Evolutionary conservation across 1,139 yeast species (phyloP).

Genomic region (Yamadazyma friedrichii): DNA sequence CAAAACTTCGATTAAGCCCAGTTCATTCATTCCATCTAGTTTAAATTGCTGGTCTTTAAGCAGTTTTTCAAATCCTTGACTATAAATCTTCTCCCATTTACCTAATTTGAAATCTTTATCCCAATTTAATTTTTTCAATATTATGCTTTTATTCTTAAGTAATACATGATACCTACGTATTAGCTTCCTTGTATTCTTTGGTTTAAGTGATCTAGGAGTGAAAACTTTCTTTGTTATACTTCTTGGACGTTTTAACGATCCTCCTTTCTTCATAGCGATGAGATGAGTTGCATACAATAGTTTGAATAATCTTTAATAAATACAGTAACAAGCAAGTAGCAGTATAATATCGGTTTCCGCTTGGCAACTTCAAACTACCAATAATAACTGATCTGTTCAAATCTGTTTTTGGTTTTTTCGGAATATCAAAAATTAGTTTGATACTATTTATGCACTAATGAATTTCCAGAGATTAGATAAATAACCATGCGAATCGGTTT

Average conservation of each 20-base stretch:
- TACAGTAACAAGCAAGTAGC: background rate
- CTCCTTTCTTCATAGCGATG: slow-evolving; percentile 7
- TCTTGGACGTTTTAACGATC: slow-evolving; percentile 12
- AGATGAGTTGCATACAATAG: background rate
- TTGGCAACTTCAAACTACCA: too few relatives aligned
- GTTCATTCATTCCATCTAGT: slow-evolving; percentile 18
- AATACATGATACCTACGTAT: slow-evolving; percentile 69
- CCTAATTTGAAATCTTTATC: slow-evolving; percentile 5
- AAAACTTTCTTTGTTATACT: slow-evolving; percentile 19
- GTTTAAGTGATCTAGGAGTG: slow-evolving; percentile 49
- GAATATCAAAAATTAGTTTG: too few relatives aligned
- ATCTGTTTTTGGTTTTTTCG: too few relatives aligned
- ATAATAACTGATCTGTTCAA: too few relatives aligned
- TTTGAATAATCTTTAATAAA: background rate
- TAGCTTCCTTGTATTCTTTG: slow-evolving; percentile 62
- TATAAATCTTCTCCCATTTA: slow-evolving; percentile 23
- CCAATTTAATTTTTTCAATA: slow-evolving; percentile 29
- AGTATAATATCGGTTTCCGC: background rate
- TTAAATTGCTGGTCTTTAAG: slow-evolving; percentile 17
- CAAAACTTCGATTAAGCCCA: slow-evolving; percentile 26
- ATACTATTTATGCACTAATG: too few relatives aligned
- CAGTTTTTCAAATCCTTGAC: slow-evolving; percentile 13
- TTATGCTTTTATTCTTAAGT: slow-evolving; percentile 46
- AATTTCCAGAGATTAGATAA: background rate
- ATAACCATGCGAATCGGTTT: slow-evolving; percentile 7